A percentile compares a stretch with the other conserved stretches of the same genome.
These are phyloP conservation scores for Kwoniella dendrophila DNA, from an alignment of 768 basidiomycete genomes.

Conservation along the genomic window DNA sequence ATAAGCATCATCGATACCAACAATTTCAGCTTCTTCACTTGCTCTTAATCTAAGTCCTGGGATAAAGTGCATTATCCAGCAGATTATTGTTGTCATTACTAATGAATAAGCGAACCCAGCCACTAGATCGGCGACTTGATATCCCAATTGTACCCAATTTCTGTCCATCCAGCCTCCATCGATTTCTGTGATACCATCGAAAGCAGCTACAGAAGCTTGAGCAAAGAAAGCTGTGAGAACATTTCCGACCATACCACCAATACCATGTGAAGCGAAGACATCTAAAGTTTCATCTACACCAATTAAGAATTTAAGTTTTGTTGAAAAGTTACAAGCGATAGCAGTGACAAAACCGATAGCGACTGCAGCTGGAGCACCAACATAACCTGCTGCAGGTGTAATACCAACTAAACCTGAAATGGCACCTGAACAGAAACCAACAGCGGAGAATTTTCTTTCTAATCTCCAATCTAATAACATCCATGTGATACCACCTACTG, in stretches of 20 bases:
- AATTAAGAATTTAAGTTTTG: conserved; percentile 69
- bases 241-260: conserved; percentile 67
- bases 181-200: conserved; percentile 67
- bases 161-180: conserved; percentile 67
- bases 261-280: conserved; percentile 86
- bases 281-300: conserved; percentile 86
- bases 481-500: conserved; percentile 77
- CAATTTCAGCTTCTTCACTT: conserved; percentile 55
- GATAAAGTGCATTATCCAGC: conserved; percentile 57
- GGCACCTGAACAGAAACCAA: conserved; percentile 88
- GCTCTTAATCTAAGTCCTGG: conserved; percentile 54
- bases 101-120: conserved; percentile 40
- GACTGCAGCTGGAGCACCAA: conserved; percentile 66
- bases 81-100: conserved; percentile 53
- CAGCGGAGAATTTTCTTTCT: conserved; percentile 82
- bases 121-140: conserved; percentile 61
- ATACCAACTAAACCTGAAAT: conserved; percentile 84
- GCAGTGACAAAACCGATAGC: conserved; percentile 75
- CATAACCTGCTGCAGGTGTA: conserved; percentile 81
- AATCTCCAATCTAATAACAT: conserved; percentile 72
- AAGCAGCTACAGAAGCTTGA: conserved; percentile 64
- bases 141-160: conserved; percentile 69
- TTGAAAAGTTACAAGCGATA: conserved; percentile 76
- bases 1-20: conserved; percentile 62
- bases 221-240: conserved; percentile 76